A percentile compares a stretch with the other conserved stretches of the same genome.
These are phyloP conservation scores for Paracorniculantispora psalliotae DNA, from an alignment of 2,329 filamentous ascomycete species.

Conservation along the genomic window DNA sequence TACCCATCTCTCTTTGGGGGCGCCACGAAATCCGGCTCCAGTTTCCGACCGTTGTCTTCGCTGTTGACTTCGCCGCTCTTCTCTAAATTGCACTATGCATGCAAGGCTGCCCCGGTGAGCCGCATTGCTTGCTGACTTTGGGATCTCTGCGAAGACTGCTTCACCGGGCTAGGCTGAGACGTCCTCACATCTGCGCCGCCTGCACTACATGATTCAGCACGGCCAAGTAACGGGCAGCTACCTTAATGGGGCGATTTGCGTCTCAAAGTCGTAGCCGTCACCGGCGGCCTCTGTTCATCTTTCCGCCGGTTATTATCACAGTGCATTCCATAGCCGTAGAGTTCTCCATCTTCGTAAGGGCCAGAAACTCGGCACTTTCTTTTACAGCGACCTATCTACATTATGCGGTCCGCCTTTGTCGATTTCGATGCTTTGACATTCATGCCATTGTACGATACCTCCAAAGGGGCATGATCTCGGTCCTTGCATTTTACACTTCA, in stretches of 20 bases:
- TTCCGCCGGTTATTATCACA: background rate
- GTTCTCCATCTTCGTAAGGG: background rate
- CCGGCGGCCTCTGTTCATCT: background rate
- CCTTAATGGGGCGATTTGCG: background rate
- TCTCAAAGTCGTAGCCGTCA: background rate
- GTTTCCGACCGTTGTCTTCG: background rate
- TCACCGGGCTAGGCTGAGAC: background rate
- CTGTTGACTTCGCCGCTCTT: slow-evolving; percentile 1
- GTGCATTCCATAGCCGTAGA: background rate
- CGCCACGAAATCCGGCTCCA: background rate
- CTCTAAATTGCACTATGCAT: slow-evolving; percentile 6
- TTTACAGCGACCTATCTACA: background rate
- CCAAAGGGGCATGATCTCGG: background rate
- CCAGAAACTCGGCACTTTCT: background rate
- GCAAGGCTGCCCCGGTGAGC: slow-evolving; percentile 6
- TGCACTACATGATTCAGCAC: background rate
- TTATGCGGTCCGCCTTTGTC: background rate
- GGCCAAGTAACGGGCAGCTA: background rate
- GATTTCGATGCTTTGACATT: background rate
- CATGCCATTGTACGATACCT: background rate
- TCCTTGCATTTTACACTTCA: background rate
- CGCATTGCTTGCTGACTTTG: background rate
- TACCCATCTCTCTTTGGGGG: background rate
- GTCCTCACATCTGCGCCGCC: background rate
- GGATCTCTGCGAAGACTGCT: slow-evolving; percentile 4